Conservation (phyloP, 306 rosid genomes). For the Dryas drummondii region DNA sequence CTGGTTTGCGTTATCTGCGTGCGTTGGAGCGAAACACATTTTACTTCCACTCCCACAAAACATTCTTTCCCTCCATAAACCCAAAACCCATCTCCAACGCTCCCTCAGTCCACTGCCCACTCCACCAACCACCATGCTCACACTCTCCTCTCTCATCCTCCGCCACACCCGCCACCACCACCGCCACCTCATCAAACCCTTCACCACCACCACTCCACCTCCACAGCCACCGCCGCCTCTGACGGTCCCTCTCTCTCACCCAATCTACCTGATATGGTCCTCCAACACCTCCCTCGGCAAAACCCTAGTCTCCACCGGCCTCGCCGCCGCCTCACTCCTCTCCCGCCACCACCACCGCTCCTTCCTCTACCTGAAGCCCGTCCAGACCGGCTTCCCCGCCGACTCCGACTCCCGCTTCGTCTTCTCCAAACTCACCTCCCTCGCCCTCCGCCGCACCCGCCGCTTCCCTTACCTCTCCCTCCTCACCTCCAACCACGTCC, state of each 20-base stretch:
- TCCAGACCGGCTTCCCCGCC: slow-evolving; percentile 84
- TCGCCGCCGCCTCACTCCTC: slow-evolving; percentile 65
- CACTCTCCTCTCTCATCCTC: slow-evolving; percentile 12
- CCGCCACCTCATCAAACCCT: slow-evolving; percentile 23
- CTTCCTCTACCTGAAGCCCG: slow-evolving; percentile 81
- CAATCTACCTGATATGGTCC: slow-evolving; percentile 80
- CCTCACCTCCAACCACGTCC: slow-evolving; percentile 53
- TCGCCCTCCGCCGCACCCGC: slow-evolving; percentile 47
- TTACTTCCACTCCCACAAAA: not conserved
- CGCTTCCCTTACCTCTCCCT: slow-evolving; percentile 36
- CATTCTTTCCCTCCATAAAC: not conserved
- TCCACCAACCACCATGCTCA: slow-evolving; percentile 5
- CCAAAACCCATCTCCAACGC: no score
- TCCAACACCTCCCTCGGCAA: slow-evolving; percentile 90
- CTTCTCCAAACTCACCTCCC: slow-evolving; percentile 43
- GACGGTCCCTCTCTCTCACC: slow-evolving; percentile 62
- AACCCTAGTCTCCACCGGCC: slow-evolving; percentile 90
- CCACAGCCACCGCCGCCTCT: slow-evolving; percentile 29
- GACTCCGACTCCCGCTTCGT: slow-evolving; percentile 89
- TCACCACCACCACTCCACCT: slow-evolving; percentile 9
- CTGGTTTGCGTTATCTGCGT: no score
- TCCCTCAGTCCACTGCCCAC: not conserved
- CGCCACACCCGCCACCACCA: slow-evolving; percentile 11
- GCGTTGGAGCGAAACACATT: no score
- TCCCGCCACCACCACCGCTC: slow-evolving; percentile 24